These are phyloP conservation scores for Phoma sp. DNA, from an alignment of 2,329 filamentous ascomycete genomes.

Conservation along the genomic window DNA sequence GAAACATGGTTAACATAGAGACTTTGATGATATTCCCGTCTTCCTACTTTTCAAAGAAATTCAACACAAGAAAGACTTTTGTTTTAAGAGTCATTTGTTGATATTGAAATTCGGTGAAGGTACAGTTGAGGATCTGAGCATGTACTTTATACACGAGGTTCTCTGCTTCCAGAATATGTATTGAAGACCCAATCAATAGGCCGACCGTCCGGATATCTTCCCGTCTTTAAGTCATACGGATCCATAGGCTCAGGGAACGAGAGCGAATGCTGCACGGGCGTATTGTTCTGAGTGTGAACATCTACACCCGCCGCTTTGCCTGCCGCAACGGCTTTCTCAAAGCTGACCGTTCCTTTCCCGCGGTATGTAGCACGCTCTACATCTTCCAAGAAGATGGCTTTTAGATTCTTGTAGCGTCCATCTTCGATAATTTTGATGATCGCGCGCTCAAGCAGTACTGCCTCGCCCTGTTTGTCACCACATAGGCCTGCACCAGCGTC, in stretches of 20 bases:
- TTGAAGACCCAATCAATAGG: conserved; percentile 1
- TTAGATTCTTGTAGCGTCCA: not conserved
- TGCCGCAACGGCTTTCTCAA: not conserved
- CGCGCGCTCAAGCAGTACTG: not conserved
- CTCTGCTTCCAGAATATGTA: conserved; percentile 1
- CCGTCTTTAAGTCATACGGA: conserved; percentile 4
- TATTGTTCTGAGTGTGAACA: not conserved
- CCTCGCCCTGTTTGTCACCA: not conserved
- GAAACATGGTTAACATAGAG: too few species aligned
- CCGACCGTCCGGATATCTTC: not conserved
- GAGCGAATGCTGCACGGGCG: not conserved
- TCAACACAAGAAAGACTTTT: too few species aligned
- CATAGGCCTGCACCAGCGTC: not conserved
- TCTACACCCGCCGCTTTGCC: conserved; percentile 2
- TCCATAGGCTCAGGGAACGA: conserved; percentile 3
- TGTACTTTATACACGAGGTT: too few species aligned
- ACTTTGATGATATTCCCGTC: too few species aligned
- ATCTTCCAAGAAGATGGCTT: not conserved
- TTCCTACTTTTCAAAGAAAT: too few species aligned
- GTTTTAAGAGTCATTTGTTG: too few species aligned
- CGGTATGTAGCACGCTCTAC: not conserved
- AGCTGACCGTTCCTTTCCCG: not conserved
- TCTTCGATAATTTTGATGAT: not conserved
- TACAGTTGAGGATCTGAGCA: too few species aligned
- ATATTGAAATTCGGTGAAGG: too few species aligned